Percentiles rank a stretch among this genome's conserved stretches.
Conservation (phyloP, 1,284 basidiomycete species). For the Cerrena zonata region DNA sequence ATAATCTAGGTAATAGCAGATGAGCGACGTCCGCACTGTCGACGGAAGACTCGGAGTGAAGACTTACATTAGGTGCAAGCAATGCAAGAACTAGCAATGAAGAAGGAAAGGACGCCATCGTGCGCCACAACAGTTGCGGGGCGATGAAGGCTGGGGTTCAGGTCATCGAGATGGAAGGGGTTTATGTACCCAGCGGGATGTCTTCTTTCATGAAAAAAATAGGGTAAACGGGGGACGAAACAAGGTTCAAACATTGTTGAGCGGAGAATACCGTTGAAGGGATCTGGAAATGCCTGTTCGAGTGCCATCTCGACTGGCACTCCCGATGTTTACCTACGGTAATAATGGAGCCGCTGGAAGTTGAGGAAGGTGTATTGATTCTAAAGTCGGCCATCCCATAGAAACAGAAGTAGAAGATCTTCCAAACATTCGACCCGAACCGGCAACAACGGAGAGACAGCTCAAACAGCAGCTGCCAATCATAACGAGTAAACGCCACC, state of each 20-base stretch:
- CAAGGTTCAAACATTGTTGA: background rate
- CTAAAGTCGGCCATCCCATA: too few relatives aligned
- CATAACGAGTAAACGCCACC: background rate
- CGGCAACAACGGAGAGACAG: background rate
- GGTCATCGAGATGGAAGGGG: background rate
- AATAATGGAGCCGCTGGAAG: too few relatives aligned
- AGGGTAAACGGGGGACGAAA: background rate
- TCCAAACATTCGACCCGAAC: background rate
- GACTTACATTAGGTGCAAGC: background rate
- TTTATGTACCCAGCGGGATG: slow-evolving; percentile 8
- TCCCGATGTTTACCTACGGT: too few relatives aligned
- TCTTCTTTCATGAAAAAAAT: background rate
- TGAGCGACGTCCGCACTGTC: slow-evolving; percentile 6
- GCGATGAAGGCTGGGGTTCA: slow-evolving; percentile 2
- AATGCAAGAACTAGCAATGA: background rate
- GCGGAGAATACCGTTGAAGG: background rate
- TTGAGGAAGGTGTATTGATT: too few relatives aligned
- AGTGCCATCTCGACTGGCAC: background rate
- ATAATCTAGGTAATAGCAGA: slow-evolving; percentile 8
- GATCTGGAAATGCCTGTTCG: background rate
- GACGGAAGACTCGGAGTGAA: background rate
- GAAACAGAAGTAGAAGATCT: too few relatives aligned
- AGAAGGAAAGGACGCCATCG: slow-evolving; percentile 2
- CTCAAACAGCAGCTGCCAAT: slow-evolving; percentile 1
- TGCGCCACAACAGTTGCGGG: background rate